A percentile compares a stretch with the other conserved stretches of the same genome.
Conservation (phyloP, 2,329 filamentous ascomycete species). For the Hypoxylon sp. region DNA sequence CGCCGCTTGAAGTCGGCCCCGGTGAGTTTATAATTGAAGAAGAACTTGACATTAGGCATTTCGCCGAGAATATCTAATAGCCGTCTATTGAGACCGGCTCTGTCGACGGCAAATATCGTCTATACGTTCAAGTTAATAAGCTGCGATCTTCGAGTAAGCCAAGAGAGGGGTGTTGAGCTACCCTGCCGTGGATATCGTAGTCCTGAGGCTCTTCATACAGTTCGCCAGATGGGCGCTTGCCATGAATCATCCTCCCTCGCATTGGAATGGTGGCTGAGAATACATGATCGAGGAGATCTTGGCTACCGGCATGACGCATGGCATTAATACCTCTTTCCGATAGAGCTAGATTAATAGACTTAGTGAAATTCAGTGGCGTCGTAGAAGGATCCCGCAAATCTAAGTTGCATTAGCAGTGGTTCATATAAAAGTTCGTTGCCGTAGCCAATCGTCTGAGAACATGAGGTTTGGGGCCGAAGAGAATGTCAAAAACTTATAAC, state of each 20-base stretch:
- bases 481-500: slow-evolving; percentile 51
- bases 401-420: slow-evolving; percentile 57
- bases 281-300: slow-evolving; percentile 79
- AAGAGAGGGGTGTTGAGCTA: slow-evolving; percentile 59
- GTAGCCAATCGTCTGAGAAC: neutral
- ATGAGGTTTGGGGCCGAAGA: slow-evolving; percentile 22
- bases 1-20: slow-evolving; percentile 86
- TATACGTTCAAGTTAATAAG: slow-evolving; percentile 55
- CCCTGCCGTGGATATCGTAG: slow-evolving; percentile 90
- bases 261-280: slow-evolving; percentile 88
- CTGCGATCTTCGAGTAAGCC: neutral
- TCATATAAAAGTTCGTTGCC: slow-evolving; percentile 15
- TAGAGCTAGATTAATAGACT: slow-evolving; percentile 97
- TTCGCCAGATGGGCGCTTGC: slow-evolving; percentile 72
- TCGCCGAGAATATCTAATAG: slow-evolving; percentile 86
- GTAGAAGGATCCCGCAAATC: slow-evolving; percentile 89
- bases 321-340: slow-evolving; percentile 95
- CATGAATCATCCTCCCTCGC: slow-evolving; percentile 97
- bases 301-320: slow-evolving; percentile 77
- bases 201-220: slow-evolving; percentile 85
- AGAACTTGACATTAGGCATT: slow-evolving; percentile 89
- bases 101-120: slow-evolving; percentile 89
- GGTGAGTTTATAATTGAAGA: slow-evolving; percentile 94
- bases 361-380: slow-evolving; percentile 92
- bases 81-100: slow-evolving; percentile 84